Evolutionary conservation across 768 basidiomycete genomes (phyloP).

Genomic region (Calvatia gigantea): DNA sequence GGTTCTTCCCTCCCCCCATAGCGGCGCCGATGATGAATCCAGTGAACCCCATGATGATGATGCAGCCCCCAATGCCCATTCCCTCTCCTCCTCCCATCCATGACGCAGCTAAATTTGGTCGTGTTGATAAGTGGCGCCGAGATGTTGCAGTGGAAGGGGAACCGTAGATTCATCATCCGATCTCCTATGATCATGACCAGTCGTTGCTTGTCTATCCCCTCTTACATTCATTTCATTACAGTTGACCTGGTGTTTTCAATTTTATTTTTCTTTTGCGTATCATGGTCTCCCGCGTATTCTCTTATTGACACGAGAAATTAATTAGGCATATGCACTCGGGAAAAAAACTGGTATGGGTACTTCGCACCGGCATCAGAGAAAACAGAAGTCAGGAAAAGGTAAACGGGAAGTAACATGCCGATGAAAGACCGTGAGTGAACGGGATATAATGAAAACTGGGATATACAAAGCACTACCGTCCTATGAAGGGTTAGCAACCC

Average conservation of each 20-base stretch:
- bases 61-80: slow-evolving; percentile 41
- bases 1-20: slow-evolving; percentile 55
- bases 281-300: not conserved
- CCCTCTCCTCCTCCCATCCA: slow-evolving; percentile 63
- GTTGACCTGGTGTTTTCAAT: not conserved
- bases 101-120: slow-evolving; percentile 63
- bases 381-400: not conserved
- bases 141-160: slow-evolving; percentile 75
- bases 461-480: slow-evolving; percentile 4
- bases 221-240: not conserved
- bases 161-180: not conserved
- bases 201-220: not conserved
- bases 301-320: slow-evolving; percentile 10
- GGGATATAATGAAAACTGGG: not conserved
- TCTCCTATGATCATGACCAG: not conserved
- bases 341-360: not conserved
- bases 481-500: slow-evolving; percentile 68
- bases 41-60: slow-evolving; percentile 35
- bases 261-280: not conserved
- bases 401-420: not conserved
- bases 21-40: slow-evolving; percentile 37
- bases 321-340: slow-evolving; percentile 9
- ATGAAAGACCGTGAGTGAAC: too few species aligned
- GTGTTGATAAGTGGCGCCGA: slow-evolving; percentile 79
- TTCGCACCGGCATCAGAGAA: not conserved